A percentile compares a stretch with the other conserved stretches of the same genome.
Conservation (phyloP, 1,284 basidiomycete species). For the Cryptococcus sp. region DNA sequence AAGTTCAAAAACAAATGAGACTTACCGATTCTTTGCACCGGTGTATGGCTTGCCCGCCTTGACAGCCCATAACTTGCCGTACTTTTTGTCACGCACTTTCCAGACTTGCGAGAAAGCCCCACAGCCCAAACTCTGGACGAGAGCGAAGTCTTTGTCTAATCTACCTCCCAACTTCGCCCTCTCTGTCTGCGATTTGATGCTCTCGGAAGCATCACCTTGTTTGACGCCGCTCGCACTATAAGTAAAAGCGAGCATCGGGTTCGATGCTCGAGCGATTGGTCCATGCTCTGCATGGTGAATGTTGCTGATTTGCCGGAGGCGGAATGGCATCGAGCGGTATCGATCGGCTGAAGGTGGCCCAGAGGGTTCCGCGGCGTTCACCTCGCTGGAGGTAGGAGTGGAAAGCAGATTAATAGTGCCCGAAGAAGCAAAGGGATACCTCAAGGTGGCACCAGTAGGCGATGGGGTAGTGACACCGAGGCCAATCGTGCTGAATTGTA, state of each 20-base stretch:
- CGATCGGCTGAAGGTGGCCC: slow-evolving; percentile 15
- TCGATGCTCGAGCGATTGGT: slow-evolving; percentile 45
- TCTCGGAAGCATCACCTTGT: not conserved
- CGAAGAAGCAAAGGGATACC: slow-evolving; percentile 41
- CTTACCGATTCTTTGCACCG: slow-evolving; percentile 82
- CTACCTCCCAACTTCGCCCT: slow-evolving; percentile 5
- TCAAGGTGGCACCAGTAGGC: slow-evolving; percentile 20
- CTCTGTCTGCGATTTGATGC: not conserved
- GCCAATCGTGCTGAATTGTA: slow-evolving; percentile 31
- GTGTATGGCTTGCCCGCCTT: slow-evolving; percentile 92
- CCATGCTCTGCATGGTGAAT: slow-evolving; percentile 14
- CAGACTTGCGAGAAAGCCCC: slow-evolving; percentile 94
- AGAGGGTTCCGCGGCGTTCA: not conserved
- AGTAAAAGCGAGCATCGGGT: slow-evolving; percentile 47
- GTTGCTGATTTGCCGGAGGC: slow-evolving; percentile 15
- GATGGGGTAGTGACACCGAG: slow-evolving; percentile 40
- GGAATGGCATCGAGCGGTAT: slow-evolving; percentile 13
- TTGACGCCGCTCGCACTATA: slow-evolving; percentile 19
- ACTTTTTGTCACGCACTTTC: slow-evolving; percentile 74
- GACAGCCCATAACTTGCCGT: slow-evolving; percentile 72
- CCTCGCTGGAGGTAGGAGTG: slow-evolving; percentile 13
- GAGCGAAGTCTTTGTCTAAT: slow-evolving; percentile 60
- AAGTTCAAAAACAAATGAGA: slow-evolving; percentile 17
- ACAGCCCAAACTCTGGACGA: slow-evolving; percentile 77
- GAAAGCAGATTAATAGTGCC: slow-evolving; percentile 12